Percentiles rank a stretch among this genome's conserved stretches.
Evolutionary conservation across 2,329 filamentous ascomycete species (phyloP).

Genomic region (Botryotinia narcissicola): DNA sequence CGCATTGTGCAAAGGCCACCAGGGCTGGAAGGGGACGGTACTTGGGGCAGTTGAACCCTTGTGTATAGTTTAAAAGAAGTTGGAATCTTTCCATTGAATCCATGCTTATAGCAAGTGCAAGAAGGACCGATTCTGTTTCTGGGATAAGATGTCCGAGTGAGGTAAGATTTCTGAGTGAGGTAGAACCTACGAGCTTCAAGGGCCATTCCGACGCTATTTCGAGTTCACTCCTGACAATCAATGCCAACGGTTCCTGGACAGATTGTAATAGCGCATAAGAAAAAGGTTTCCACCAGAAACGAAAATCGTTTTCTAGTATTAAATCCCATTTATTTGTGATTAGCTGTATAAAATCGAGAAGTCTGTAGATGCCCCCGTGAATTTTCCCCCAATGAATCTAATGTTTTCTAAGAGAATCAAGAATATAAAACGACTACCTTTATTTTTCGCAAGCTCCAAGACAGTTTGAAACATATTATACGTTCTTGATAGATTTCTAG

Average conservation of each 20-base stretch:
- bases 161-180: too few species aligned
- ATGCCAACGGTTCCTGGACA: neutral
- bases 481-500: too few species aligned
- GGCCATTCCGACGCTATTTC: neutral
- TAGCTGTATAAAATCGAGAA: neutral
- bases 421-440: neutral
- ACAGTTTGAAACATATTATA: neutral
- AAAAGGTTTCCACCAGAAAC: neutral
- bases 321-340: neutral
- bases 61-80: accelerated
- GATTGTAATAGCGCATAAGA: neutral
- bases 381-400: neutral
- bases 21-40: accelerated
- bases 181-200: neutral
- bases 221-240: neutral
- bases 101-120: neutral
- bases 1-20: neutral
- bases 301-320: too few species aligned
- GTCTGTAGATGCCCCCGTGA: accelerated
- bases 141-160: neutral
- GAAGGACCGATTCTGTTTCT: accelerated
- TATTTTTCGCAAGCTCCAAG: neutral
- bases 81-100: neutral
- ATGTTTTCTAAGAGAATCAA: neutral
- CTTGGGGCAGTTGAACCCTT: neutral